A percentile compares a stretch with the other conserved stretches of the same genome.
Evolutionary conservation across 2,329 filamentous ascomycete species (phyloP).

Genomic region (Aureobasidium sp.): DNA sequence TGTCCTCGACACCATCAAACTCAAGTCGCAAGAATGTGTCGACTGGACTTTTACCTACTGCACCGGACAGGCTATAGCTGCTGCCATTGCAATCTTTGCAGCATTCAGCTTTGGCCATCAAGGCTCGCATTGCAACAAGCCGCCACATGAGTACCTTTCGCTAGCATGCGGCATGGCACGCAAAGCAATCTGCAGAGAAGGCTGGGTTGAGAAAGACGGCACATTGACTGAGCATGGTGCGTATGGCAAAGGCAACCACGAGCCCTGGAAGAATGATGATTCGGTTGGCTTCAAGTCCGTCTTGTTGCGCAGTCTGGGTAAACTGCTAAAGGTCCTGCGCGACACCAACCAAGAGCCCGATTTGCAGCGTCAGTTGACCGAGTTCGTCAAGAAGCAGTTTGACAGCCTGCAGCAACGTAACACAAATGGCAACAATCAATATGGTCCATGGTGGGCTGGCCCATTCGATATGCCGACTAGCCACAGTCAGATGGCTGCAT

Average conservation of each 20-base stretch:
- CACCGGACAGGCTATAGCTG: slow-evolving; percentile 24
- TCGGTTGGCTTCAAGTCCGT: slow-evolving; percentile 26
- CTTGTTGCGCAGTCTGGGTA: slow-evolving; percentile 23
- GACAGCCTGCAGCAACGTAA: slow-evolving; percentile 21
- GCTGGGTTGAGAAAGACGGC: slow-evolving; percentile 24
- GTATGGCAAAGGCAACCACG: slow-evolving; percentile 22
- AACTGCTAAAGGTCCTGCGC: slow-evolving; percentile 19
- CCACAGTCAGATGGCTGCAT: slow-evolving; percentile 25
- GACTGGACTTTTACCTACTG: slow-evolving; percentile 27
- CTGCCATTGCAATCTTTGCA: slow-evolving; percentile 20
- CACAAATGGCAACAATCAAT: slow-evolving; percentile 25
- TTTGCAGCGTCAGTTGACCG: slow-evolving; percentile 14
- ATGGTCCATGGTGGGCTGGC: slow-evolving; percentile 28
- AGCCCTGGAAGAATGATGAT: slow-evolving; percentile 23
- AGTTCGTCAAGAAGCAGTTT: slow-evolving; percentile 24
- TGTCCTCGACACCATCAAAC: slow-evolving; percentile 24
- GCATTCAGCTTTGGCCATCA: background rate
- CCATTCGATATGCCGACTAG: slow-evolving; percentile 24
- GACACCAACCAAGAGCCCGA: slow-evolving; percentile 14
- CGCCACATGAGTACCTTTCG: slow-evolving; percentile 21
- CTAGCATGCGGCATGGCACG: slow-evolving; percentile 24
- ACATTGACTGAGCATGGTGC: slow-evolving; percentile 23
- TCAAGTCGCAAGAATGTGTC: slow-evolving; percentile 20
- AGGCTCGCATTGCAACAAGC: background rate
- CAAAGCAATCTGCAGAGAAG: slow-evolving; percentile 20